Conservation (phyloP, 495 filamentous ascomycete genomes). For the Hypomontagnella submonticulosa region DNA sequence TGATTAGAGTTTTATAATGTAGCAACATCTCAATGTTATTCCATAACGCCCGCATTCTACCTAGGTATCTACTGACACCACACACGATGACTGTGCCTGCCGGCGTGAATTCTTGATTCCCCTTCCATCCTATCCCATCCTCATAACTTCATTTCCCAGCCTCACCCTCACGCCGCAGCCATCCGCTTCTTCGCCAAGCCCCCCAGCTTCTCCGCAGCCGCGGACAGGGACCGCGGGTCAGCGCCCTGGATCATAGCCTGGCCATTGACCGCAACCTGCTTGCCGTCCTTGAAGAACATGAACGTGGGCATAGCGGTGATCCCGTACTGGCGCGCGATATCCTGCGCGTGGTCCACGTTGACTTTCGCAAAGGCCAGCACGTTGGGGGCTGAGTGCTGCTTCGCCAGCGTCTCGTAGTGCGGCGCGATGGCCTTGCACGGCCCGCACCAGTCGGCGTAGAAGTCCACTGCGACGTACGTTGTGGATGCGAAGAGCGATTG, state of each 20-base stretch:
- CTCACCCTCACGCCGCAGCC: conserved; percentile 18
- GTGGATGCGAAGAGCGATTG: conserved; percentile 47
- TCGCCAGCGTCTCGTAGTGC: conserved; percentile 63
- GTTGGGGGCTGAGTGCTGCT: conserved; percentile 52
- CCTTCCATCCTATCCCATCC: background rate
- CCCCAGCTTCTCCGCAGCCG: conserved; percentile 49
- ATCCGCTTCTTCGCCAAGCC: conserved; percentile 49
- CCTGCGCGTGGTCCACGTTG: conserved; percentile 64
- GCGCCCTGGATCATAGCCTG: conserved; percentile 51
- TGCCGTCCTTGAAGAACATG: conserved; percentile 80
- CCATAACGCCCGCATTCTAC: too few relatives aligned
- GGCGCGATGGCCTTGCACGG: conserved; percentile 77
- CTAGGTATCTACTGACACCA: background rate
- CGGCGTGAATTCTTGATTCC: background rate
- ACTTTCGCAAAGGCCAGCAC: conserved; percentile 69
- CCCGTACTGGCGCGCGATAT: conserved; percentile 57
- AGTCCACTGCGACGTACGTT: conserved; percentile 58
- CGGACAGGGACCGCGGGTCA: conserved; percentile 46
- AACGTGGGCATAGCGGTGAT: conserved; percentile 81
- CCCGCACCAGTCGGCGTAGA: conserved; percentile 73
- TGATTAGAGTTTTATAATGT: too few relatives aligned
- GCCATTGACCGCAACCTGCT: conserved; percentile 70
- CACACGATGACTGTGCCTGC: background rate
- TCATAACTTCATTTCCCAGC: background rate
- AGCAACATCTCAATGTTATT: too few relatives aligned